Percentiles rank a stretch among this genome's conserved stretches.
phyloP scores from a whole-genome alignment of 768 basidiomycete genomes.

The Trametes punicea region DNA sequence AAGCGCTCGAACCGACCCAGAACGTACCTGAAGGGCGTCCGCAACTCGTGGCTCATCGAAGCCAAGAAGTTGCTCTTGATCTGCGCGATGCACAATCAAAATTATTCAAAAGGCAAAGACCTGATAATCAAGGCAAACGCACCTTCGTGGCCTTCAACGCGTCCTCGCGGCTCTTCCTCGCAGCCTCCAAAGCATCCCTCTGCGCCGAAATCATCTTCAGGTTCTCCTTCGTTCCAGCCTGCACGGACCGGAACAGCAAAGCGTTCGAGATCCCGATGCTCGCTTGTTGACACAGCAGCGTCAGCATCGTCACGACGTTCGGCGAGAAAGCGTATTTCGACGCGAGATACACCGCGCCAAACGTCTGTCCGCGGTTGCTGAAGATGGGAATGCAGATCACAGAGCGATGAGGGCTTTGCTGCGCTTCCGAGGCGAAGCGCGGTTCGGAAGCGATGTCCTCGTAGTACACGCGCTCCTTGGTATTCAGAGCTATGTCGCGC shows the following conservation, averaged over 20 bases:
- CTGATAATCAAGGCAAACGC: too few species aligned
- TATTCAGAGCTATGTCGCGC: constrained; percentile 50
- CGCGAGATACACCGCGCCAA: constrained; percentile 65
- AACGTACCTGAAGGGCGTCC: constrained; percentile 73
- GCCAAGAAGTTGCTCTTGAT: constrained; percentile 78
- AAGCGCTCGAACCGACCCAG: neutral
- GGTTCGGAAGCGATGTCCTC: constrained; percentile 63
- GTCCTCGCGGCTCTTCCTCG: constrained; percentile 66
- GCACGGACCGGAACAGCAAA: constrained; percentile 70
- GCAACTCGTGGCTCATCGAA: constrained; percentile 72
- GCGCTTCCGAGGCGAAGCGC: constrained; percentile 66
- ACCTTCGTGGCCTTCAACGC: constrained; percentile 74
- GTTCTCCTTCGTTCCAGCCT: constrained; percentile 70
- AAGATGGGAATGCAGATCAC: constrained; percentile 70
- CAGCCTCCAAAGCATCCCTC: constrained; percentile 64
- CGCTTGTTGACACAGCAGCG: constrained; percentile 68
- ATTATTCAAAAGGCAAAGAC: neutral
- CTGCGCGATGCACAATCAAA: constrained; percentile 31
- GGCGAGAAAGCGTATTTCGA: constrained; percentile 63
- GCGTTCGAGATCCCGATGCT: constrained; percentile 75
- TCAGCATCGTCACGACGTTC: constrained; percentile 58
- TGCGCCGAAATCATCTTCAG: constrained; percentile 76
- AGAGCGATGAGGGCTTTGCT: constrained; percentile 55
- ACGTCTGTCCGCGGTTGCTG: constrained; percentile 73
- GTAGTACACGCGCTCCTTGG: constrained; percentile 57